Evolutionary conservation across 331 rosid genomes (phyloP), one percentile per base, ranked within the genome.

Genomic region (Ulmus americana): DNA sequence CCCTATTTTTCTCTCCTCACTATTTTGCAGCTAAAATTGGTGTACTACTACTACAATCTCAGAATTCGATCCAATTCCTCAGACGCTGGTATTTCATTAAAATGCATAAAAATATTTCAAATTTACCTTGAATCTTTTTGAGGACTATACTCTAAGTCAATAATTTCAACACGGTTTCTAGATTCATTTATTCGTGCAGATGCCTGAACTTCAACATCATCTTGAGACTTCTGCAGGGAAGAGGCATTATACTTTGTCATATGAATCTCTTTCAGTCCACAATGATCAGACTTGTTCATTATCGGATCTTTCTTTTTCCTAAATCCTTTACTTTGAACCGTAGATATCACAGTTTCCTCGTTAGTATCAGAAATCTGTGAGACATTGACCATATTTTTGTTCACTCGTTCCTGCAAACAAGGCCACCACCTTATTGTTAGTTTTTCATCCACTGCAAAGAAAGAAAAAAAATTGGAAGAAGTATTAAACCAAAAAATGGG

Each of bases 321-420:
- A 67, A 74, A 51, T 54, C 71, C 74, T 59, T 71, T 58, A 65
- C 76, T 68, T 55, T 61, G 76, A 69, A 52, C 74, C 61, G 70
- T 61, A 62, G 52, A 54, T 43, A 62, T 70, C 44, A 58, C 63
- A 58, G 49, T 67, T 54, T 84, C 82, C 50, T 42, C 59, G 28
- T 48, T 63, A 55, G 52, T 71, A 45, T 68, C 63, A 66, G 60
- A 65, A 49, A 58, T 82, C 59, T 75, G 80, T 6, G 71, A 63
- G 52, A 49, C 64, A 64, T 58, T 73, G 22, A 53, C 83, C 59
- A 78, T 76, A 66, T 74, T 77, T 62, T 73, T 78, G 75, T 77
- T 74, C 75, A 78, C 77, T 49, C 70, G 78, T 78, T 82, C 91
- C 96, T 92, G 80, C 72, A 86, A 59, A 62, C 75, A 76, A 61